Percentiles rank a stretch among this genome's conserved stretches.
Evolutionary conservation across 1,139 yeast genomes (phyloP).

Genomic region (Nakaseomyces sp.): DNA sequence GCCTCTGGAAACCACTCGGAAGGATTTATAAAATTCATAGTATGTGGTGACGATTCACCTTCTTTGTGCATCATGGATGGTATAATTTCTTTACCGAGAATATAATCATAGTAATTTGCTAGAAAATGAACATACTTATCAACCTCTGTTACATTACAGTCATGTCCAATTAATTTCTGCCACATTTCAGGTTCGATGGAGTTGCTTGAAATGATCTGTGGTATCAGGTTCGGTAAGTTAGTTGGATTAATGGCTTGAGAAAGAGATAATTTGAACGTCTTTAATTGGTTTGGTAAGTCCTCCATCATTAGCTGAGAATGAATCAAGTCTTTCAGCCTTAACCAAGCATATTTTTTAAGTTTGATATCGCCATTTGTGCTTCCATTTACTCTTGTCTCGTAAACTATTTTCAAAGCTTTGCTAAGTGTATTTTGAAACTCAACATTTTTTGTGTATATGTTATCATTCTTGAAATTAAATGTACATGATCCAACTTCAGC

Average conservation of each 20-base stretch:
- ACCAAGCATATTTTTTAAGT: conserved; percentile 18
- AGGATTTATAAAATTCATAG: conserved; percentile 53
- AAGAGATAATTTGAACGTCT: conserved; percentile 10
- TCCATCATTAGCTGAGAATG: conserved; percentile 17
- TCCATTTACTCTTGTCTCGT: conserved; percentile 15
- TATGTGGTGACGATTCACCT: conserved; percentile 1
- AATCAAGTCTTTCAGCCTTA: conserved; percentile 19
- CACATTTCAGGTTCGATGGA: conserved; percentile 11
- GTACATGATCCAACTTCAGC: conserved; percentile 6
- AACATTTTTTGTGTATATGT: conserved; percentile 12
- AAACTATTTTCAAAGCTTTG: conserved; percentile 14
- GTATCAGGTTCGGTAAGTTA: conserved; percentile 13
- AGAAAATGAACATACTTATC: conserved; percentile 18
- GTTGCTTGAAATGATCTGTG: conserved; percentile 15
- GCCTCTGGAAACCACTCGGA: conserved; percentile 88
- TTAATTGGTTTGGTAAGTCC: conserved; percentile 6
- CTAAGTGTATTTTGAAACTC: conserved; percentile 14
- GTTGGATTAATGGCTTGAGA: conserved; percentile 16
- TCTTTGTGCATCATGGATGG: conserved; percentile 15
- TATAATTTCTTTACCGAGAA: conserved; percentile 22
- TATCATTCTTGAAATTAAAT: conserved; percentile 8
- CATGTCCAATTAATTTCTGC: conserved; percentile 9
- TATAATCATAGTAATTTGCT: conserved; percentile 14
- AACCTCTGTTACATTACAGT: conserved; percentile 6
- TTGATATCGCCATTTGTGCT: conserved; percentile 8